Base-by-base conservation (phyloP, 2,329 filamentous ascomycete genomes). In the Fusarium neocosmosporiellum region DNA sequence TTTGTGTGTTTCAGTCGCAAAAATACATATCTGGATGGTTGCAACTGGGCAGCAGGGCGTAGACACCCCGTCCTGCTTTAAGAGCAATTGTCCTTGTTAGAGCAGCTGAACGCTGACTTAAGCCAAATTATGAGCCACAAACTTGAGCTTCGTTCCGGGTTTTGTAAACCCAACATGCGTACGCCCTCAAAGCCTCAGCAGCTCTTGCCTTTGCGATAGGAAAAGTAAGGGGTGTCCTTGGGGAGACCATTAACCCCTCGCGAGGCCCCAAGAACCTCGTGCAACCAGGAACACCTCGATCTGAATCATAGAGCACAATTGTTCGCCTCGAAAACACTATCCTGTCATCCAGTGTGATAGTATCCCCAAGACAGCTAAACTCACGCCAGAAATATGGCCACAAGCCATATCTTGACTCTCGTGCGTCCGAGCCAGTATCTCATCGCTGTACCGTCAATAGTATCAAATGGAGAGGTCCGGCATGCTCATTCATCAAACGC, bases 401-500 rank as follows among this genome's bases (percentile, higher is more conserved):
- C 46, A 50, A 14, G 27, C 18, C 10, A 9, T n/a, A 8, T 5
- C 4, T 9, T 24, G 34, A 54, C 43, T 39, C 27, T 18, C 34
- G 24, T 10, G 24, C 2, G 5, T 34, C 29, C 22, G 41, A 53
- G 18, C 24, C 8, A 16, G 33, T 27, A 20, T 54, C 33, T 31
- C 22, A 53, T 24, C 14, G 11, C 9, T 18, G 20, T 34, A 18
- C 13, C 22, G 22, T 13, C 20, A 14, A 18, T 5, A 31, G 3
- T 10, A 18, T 20, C 41, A 31, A 65, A 66, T 58, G 43, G 37
- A 63, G 57, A 60, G 48, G 59, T 69, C 39, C 61, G 43, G 34
- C 29, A 59, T 63, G 72, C 63, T 58, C 34, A 65, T 63, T 60
- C 65, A 69, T 71, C 66, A 66, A 69, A 66, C 70, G 58, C 70